Conservation (phyloP, 2,329 filamentous ascomycete species). For the Neonectria sp. region DNA sequence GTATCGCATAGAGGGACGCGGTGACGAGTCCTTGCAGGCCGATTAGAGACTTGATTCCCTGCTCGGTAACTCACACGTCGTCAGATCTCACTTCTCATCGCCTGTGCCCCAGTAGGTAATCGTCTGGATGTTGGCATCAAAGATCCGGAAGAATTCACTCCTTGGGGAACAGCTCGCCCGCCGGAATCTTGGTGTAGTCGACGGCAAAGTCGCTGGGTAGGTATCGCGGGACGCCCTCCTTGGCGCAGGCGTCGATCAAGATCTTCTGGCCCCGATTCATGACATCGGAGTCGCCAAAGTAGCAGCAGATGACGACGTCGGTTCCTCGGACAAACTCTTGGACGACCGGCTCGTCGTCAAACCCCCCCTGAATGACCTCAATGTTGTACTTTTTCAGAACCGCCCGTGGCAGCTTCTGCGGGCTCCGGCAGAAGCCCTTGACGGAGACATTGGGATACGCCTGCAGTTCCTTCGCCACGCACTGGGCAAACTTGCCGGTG, state of each 20-base stretch:
- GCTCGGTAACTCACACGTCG: constrained; percentile 35
- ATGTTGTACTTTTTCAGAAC: not conserved
- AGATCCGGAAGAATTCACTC: not conserved
- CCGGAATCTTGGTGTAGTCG: not conserved
- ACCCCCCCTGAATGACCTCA: not conserved
- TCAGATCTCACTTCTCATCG: not conserved
- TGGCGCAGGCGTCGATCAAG: not conserved
- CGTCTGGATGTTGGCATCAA: not conserved
- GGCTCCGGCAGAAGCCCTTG: not conserved
- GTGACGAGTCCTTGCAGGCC: not conserved
- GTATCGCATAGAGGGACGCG: not conserved
- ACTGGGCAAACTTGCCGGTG: not conserved
- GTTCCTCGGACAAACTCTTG: not conserved
- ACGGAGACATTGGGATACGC: not conserved
- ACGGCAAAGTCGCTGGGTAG: not conserved
- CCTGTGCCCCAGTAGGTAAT: not conserved
- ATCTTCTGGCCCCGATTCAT: not conserved
- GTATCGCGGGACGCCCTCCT: not conserved
- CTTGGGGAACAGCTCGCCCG: not conserved
- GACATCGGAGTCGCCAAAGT: not conserved
- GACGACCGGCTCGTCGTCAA: not conserved
- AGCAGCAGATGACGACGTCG: not conserved
- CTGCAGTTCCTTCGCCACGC: not conserved
- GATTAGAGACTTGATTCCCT: constrained; percentile 26
- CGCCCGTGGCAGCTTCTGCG: not conserved